Base-by-base conservation (phyloP, 2,329 filamentous ascomycete species). In the Clonostachys byssicola region DNA sequence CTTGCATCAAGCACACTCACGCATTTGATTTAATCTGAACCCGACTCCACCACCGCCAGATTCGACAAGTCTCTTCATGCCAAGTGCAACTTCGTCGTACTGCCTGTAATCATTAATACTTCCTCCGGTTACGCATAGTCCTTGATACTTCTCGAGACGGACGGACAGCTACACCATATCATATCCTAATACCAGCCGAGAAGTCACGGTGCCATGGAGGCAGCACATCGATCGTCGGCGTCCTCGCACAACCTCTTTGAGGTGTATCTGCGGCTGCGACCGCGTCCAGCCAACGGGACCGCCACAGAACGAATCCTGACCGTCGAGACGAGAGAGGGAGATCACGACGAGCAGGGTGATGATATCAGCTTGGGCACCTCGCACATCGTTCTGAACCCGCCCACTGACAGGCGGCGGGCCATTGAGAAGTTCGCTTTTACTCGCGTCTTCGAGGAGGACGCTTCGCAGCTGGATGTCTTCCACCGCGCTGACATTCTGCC, bases 351-450 rank as follows among this genome's bases (percentile, higher is more conserved):
- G 14, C 35, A 44, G 45, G 34, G 46, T 10, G 16, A 38, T 7
- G 40, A 53, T 51, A 75, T 86, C 0, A n/a, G 12, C 36, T 18
- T n/a, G 14, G 12, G 14, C 17, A 18, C 36, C 36, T 88, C 83
- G 1, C 85, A 90, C 60, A 86, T 92, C 53, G 89, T 84, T 0
- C 66, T 92, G 14, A 88, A 89, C 56, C 91, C 92, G 1, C 88
- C 90, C 3, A 88, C 84, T 52, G 92, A 96, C 51, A 81, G 92
- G 48, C 89, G 92, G 56, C 83, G 92, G 42, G 91, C 92, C 1
- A 83, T 96, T 35, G 94, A 99, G 66, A 90, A 88, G 62, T 99
- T 97, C 63, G 89, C 86, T 2, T 99, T 99, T 61, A 99, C 94
- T 0, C 83, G 83, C 52, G 91, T 99, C 1, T 96, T 97, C 57